Evolutionary conservation across 2,329 filamentous ascomycete species (phyloP).

Genomic region (Stagonosporopsis vannaccii): DNA sequence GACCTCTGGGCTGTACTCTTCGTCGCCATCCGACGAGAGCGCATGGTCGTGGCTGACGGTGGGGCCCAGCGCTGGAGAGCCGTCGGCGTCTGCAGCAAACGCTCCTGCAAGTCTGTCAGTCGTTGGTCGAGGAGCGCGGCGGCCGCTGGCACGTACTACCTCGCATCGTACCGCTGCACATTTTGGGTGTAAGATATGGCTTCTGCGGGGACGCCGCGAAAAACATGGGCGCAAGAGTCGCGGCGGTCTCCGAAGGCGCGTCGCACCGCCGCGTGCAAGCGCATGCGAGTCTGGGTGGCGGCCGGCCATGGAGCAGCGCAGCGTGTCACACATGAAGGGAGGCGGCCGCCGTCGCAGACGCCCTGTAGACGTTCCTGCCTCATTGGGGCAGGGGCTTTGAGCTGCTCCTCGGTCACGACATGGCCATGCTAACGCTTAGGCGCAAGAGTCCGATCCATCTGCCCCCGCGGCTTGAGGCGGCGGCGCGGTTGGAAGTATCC

Average conservation of each 20-base stretch:
- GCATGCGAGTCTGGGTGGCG: conserved; percentile 19
- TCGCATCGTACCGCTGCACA: conserved; percentile 37
- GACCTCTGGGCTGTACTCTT: conserved; percentile 40
- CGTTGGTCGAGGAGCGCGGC: not conserved
- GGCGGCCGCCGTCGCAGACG: not conserved
- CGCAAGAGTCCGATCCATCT: conserved; percentile 1
- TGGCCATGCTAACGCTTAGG: conserved; percentile 8
- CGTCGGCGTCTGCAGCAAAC: conserved; percentile 45
- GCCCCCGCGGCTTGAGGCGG: conserved; percentile 17
- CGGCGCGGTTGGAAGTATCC: conserved; percentile 8
- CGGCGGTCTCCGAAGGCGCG: conserved; percentile 18
- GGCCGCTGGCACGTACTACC: conserved; percentile 25
- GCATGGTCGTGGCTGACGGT: conserved; percentile 42
- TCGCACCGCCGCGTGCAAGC: conserved; percentile 7
- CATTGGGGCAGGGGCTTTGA: not conserved
- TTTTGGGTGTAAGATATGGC: conserved; percentile 22
- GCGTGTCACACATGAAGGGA: conserved; percentile 1
- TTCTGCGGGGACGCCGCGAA: conserved; percentile 19
- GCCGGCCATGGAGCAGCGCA: conserved; percentile 15
- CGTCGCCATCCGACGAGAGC: conserved; percentile 48
- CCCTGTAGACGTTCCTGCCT: not conserved
- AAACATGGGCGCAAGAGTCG: conserved; percentile 19
- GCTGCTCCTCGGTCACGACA: conserved; percentile 12
- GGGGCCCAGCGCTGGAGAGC: conserved; percentile 44
- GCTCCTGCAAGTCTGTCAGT: conserved; percentile 24